Base-by-base conservation (phyloP, 192 early-diverging fungal species). In the Backusella parvicylindrica region DNA sequence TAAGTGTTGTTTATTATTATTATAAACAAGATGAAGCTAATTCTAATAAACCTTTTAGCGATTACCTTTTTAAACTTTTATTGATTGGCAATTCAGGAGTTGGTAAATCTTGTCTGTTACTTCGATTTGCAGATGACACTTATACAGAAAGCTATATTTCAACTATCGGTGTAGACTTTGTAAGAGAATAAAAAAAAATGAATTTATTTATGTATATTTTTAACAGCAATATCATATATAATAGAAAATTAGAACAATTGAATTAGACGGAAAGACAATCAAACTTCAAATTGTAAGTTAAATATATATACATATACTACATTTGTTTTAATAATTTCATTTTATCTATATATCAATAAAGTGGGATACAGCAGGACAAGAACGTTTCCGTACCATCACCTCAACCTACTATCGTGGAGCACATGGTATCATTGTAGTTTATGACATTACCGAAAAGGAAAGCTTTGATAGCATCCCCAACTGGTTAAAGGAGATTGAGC, bases 281-380 rank as follows among this genome's bases (percentile, higher is more conserved):
- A 99, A 99, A 85, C 89, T 98, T 60, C 96, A 98, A 82, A 98
- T 99, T 78, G 92, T 94, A 91, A 64, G 89, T 80, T 41, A 23
- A 16, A 33, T 18, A 18, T 30, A 38, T 21, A 23, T 38, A 37
- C n/a, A n/a, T n/a, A n/a, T n/a, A n/a, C n/a, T n/a, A n/a, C n/a
- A n/a, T n/a, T n/a, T n/a, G n/a, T n/a, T n/a, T n/a, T n/a, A n/a
- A 41, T 40, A 35, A 38, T 21, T 43, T 18, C 23, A 21, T 33
- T 11, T 9, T 63, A 70, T 28, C 12, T 33, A 6, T 9, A 23
- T 43, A 31, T 21, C 37, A 28, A 30, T 21, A 26, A 76, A 93
- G 90, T 97, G 96, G 95, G 97, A 98, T 84, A 98, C 96, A 41
- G 96, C 97, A 60, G 97, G 97, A 43, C 97, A 98, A 86, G 97